Base-by-base conservation (phyloP, 164 flowering plant genomes). In the Magnolia officinalis region DNA sequence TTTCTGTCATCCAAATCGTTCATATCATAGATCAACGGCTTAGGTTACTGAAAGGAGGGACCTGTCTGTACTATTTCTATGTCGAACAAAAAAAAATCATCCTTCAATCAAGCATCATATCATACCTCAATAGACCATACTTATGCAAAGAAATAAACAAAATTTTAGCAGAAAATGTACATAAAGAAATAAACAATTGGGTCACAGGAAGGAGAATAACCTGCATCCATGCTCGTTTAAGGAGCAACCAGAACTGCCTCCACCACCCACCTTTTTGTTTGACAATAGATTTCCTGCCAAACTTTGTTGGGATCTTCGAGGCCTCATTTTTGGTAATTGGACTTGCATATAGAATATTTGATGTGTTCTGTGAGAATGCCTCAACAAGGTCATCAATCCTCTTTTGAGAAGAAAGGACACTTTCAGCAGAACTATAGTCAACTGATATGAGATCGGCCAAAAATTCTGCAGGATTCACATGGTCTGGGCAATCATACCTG, bases 211-310 rank as follows among this genome's bases (percentile, higher is more conserved):
- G 72, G 64, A 51, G 64, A 83, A 71, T 2, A 76, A 92, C 98
- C 93, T 96, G 99, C 98, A 96, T 89, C 98, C 99, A 96, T 72
- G 99, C 99, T 72, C 99, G 97, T 79, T 79, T 92, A 55, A 96
- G 92, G 72, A 96, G 97, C 85, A 94, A 80, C 80, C 82, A 76
- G 85, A 96, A 96, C 79, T 94, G 97, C 83, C 85, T 90, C 95
- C 95, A 94, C 98, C 98, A 96, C 52, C 88, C 88, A 68, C 86
- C 86, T 83, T 88, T 92, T 76, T 55, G 87, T 81, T 85, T 84
- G 52, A 75, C 77, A 50, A 55, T 67, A 75, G 80, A 67, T 75
- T 76, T 89, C 80, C 78, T 82, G n/a, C 74, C 74, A 21, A 79
- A 58, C 50, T 31, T 87, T 65, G 58, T 70, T 14, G 73, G 55